A percentile compares a stretch with the other conserved stretches of the same genome.
Evolutionary conservation across 2,329 filamentous ascomycete genomes (phyloP).

Genomic region (Curvularia lunata): DNA sequence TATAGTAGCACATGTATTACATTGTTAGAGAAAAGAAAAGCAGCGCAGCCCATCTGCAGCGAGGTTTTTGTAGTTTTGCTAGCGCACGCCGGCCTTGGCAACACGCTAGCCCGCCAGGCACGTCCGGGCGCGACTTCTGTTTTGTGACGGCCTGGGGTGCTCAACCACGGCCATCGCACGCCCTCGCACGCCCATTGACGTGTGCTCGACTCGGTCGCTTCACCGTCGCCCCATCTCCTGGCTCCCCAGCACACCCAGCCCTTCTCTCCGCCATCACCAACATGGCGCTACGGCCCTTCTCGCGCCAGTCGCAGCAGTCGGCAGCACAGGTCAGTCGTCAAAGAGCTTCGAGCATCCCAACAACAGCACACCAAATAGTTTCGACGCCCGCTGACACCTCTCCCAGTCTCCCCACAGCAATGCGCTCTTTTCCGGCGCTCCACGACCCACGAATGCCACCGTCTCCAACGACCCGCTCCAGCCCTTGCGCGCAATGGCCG

Average conservation of each 20-base stretch:
- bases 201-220: neutral
- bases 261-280: neutral
- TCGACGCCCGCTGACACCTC: conserved; percentile 1
- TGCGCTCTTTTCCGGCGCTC: conserved; percentile 20
- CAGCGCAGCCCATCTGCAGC: conserved; percentile 35
- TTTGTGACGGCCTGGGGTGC: conserved; percentile 29
- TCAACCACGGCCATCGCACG: conserved; percentile 13
- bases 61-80: conserved; percentile 29
- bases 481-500: conserved; percentile 68
- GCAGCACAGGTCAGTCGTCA: conserved; percentile 32
- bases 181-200: conserved; percentile 5
- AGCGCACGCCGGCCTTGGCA: conserved; percentile 24
- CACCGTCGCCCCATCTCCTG: conserved; percentile 4
- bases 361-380: neutral
- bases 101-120: conserved; percentile 17
- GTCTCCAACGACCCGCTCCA: conserved; percentile 57
- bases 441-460: conserved; percentile 23
- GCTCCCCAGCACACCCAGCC: neutral
- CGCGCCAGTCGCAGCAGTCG: conserved; percentile 35
- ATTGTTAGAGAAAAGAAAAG: conserved; percentile 67
- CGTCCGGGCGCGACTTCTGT: conserved; percentile 30
- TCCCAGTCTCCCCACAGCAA: conserved; percentile 21
- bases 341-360: conserved; percentile 5
- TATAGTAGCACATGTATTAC: conserved; percentile 87
- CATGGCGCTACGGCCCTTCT: conserved; percentile 39